Conservation (phyloP, 805 yeast species). For the Candida hispaniensis region DNA sequence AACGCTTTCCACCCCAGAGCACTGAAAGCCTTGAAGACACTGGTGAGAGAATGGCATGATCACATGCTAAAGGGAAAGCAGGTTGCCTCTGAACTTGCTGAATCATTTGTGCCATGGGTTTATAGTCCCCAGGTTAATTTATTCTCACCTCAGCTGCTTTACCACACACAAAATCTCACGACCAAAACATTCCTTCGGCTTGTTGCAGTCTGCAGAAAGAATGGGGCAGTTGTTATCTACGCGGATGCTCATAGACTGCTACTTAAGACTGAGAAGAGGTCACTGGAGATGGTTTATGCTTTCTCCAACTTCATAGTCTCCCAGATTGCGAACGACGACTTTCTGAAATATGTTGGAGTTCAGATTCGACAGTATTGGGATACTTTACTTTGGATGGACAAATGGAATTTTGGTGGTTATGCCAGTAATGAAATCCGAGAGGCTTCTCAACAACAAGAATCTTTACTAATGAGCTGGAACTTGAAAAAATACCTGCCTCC, state of each 20-base stretch:
- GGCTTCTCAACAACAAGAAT: conserved; percentile 20
- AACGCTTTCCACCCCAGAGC: conserved; percentile 77
- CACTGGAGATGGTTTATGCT: conserved; percentile 82
- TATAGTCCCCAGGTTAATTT: conserved; percentile 61
- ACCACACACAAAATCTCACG: conserved; percentile 79
- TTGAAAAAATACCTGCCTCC: conserved; percentile 62
- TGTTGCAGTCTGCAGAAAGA: conserved; percentile 60
- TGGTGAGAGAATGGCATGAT: conserved; percentile 92
- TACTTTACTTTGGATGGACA: conserved; percentile 89
- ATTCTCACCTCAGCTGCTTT: conserved; percentile 68
- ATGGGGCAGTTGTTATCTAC: conserved; percentile 71
- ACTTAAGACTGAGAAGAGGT: conserved; percentile 59
- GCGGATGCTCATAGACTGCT: conserved; percentile 70
- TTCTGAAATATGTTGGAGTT: conserved; percentile 74
- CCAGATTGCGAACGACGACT: conserved; percentile 65
- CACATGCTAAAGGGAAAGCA: conserved; percentile 57
- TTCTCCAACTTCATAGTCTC: conserved; percentile 76
- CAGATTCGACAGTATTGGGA: conserved; percentile 79
- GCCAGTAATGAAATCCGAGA: conserved; percentile 23
- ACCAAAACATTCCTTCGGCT: conserved; percentile 73
- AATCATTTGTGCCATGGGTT: conserved; percentile 77
- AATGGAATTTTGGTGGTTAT: conserved; percentile 72
- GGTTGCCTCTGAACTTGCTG: conserved; percentile 76
- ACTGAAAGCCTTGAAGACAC: conserved; percentile 51
- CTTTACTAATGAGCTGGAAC: conserved; percentile 64